Conservation (phyloP, 345 rosid genomes). For the Melaleuca quinquenervia region DNA sequence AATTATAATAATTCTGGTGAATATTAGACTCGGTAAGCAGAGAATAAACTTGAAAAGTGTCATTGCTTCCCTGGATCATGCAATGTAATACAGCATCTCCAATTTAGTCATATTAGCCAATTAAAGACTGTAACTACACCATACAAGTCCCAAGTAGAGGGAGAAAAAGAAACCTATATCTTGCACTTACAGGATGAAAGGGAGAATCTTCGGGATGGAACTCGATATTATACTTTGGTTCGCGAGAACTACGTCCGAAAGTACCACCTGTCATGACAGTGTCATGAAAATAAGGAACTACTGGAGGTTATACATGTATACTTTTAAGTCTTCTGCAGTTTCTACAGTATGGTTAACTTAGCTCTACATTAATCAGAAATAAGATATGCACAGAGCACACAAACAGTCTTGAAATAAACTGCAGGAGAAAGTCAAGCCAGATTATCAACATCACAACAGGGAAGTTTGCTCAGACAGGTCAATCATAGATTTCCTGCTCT, state of each 20-base stretch:
- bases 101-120: neutral
- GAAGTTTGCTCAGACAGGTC: neutral
- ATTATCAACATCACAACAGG: neutral
- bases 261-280: constrained; percentile 37
- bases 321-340: neutral
- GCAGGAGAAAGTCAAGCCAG: neutral
- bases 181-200: constrained; percentile 63
- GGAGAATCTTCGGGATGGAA: constrained; percentile 61
- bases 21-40: neutral
- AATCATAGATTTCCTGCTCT: neutral
- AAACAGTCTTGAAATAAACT: neutral
- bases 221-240: constrained; percentile 72
- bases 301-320: neutral
- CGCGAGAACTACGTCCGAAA: constrained; percentile 59
- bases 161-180: neutral
- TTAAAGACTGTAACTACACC: neutral
- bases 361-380: neutral
- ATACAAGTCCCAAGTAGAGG: neutral
- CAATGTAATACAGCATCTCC: neutral
- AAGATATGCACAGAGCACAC: neutral
- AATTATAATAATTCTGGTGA: neutral
- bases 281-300: neutral
- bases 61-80: neutral
- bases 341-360: neutral
- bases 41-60: neutral